Evolutionary conservation across 1,284 basidiomycete species (phyloP), one percentile per base, ranked within the genome.

Genomic region (Trametes hirsuta): DNA sequence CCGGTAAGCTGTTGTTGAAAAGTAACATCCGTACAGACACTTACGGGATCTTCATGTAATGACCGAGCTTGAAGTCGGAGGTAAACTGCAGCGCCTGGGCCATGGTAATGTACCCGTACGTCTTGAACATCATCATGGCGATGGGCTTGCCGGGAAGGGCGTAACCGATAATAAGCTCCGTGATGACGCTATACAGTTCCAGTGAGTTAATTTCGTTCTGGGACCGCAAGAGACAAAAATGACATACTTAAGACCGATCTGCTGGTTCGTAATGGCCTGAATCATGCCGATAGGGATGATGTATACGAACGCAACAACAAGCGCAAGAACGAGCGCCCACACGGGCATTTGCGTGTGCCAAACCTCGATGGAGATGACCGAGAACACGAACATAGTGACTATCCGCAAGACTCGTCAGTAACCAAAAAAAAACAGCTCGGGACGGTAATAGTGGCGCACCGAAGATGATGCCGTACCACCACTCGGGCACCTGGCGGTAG

Each of bases 11-110:
- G 6, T 1, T 3, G 0, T 8, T 6, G 18, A 18, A 18, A 18
- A 18, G 18, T 18, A 18, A 18, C 18, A 18, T 18, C 18, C 18
- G 18, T 18, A 18, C 18, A 18, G 18, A 18, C 18, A 66, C 69
- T 25, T 58, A 72, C 59, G 81, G 78, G 34, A 88, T 76, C 71
- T 90, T 90, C 87, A 90, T 90, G 75, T 90, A 89, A 66, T 90
- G 87, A 4, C 86, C 87, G 47, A 89, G 81, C 71, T 90, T 88
- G 74, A 88, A 86, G 71, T 91, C 88, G 11, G 82, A 81, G 8
- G 87, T 81, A 72, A 91, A 90, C 36, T 62, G 61, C 46, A 71
- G 61, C 6, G 69, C 69, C 64, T 81, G 80, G 5, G 69, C 69
- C 70, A 80, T 77, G 22, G 77, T 75, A 66, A 80, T 79, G 63